Base-by-base conservation (phyloP, 805 yeast genomes). In the Candida verbasci region DNA sequence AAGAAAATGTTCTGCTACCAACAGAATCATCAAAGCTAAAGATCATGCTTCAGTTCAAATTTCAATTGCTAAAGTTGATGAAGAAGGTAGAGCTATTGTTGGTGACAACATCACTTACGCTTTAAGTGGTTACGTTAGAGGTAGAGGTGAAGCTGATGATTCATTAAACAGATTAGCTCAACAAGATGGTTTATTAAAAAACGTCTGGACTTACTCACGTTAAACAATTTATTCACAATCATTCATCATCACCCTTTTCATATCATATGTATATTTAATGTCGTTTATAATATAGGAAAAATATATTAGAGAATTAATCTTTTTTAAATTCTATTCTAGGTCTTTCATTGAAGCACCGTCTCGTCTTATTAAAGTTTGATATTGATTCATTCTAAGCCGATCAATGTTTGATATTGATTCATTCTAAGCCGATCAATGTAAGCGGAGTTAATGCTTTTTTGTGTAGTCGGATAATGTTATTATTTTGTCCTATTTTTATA, bases 1-100 rank as follows among this genome's bases (percentile, higher is more conserved):
- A 80, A 87, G 98, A 84, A 93, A 93, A 81, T 93, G 98, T 82
- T 93, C 98, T 76, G 98, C 98, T 68, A 88, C 98, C 76, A 89
- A 88, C 96, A 88, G 97, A 81, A 88, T 93, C 78, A 89, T 93
- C 83, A 88, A 87, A 81, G 89, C 98, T 65, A 89, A 93, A 82
- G 98, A 93, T 78, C 98, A 93, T 76, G 93, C 97, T 58, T 86
- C 97, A 52, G 97, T 93, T 60, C 98, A 93, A 78, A 85, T 93
- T 78, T 91, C 86, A 91, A 80, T 93, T 61, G 97, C 96, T 65
- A 87, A 91, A 75, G 96, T 93, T 65, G 97, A 93, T 66, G 96
- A 79, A 68, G 82, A 85, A 65, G 98, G 98, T 59, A 89, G 83
- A 68, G 93, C 93, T 58, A 78, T 91, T 68, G 82, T 88, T 65